Base-by-base conservation (phyloP, 306 rosid species). In the Leucaena leucocephala region DNA sequence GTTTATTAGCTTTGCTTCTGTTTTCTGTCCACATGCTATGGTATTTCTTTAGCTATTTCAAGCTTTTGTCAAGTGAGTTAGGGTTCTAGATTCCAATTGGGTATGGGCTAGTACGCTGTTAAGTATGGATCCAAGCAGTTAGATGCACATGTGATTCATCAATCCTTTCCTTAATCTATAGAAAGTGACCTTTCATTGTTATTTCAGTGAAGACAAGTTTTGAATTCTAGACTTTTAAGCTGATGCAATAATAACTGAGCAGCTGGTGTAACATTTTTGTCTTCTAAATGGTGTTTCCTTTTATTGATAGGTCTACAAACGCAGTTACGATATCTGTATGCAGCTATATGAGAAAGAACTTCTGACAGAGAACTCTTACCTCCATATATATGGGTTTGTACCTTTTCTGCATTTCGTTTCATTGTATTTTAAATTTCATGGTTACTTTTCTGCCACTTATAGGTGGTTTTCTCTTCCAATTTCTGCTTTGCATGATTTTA, bases 331-430 rank as follows among this genome's bases (percentile, higher is more conserved):
- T 67, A 72, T 93, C 78, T 91, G 99, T 88, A 83, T 89, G 94
- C 87, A 87, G 84, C 87, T 95, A 8, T 95, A 95, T 66, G 99
- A 93, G 94, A 95, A 95, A 87, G 99, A 95, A 59, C 85, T 91
- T 80, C 82, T 91, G 83, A 95, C 96, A 13, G 99, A 88, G 71
- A 65, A 85, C 78, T 93, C 99, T 0, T 95, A 88, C 89, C 96
- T 92, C 68, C 80, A 75, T 71, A 79, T 93, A 59, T 91, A 90
- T 52, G 97, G 99, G 99, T 95, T 74, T 54, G 87, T 85, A 17
- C 54, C 42, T 80, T 73, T 80, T 65, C 7, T 69, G 80, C 36
- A 77, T 72, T 72, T 49, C 22, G 39, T 73, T 13, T 19, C 22
- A 54, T 67, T 62, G 35, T 27, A 50, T 79, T 72, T 70, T 62